Percentiles rank a stretch among this genome's conserved stretches.
Evolutionary conservation across 2,329 filamentous ascomycete genomes (phyloP).

Genomic region (Fusarium albosuccineum): DNA sequence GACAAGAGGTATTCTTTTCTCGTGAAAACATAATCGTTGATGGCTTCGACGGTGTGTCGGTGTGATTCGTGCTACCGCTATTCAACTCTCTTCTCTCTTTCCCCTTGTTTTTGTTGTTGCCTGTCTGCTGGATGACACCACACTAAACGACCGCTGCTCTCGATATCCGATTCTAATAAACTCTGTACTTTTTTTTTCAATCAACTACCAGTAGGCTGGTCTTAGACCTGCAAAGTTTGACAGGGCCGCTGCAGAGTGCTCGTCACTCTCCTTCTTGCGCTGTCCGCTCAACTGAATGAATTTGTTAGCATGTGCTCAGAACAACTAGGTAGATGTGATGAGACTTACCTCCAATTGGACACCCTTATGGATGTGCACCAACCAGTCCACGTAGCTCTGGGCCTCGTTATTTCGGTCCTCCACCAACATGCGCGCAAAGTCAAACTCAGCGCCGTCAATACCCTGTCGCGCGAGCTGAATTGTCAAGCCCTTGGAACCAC

Average conservation of each 20-base stretch:
- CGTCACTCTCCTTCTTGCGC: slow-evolving; percentile 75
- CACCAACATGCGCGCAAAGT: slow-evolving; percentile 90
- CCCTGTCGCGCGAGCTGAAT: slow-evolving; percentile 93
- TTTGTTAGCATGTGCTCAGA: slow-evolving; percentile 23
- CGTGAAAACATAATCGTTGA: slow-evolving; percentile 19
- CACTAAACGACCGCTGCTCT: slow-evolving; percentile 26
- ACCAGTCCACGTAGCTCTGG: slow-evolving; percentile 98
- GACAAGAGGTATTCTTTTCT: slow-evolving; percentile 3
- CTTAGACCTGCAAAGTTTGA: slow-evolving; percentile 71
- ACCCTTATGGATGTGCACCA: slow-evolving; percentile 92
- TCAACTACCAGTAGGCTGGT: slow-evolving; percentile 69
- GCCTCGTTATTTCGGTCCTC: slow-evolving; percentile 98
- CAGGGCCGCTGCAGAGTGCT: slow-evolving; percentile 58
- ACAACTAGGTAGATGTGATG: not conserved
- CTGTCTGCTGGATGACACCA: slow-evolving; percentile 21
- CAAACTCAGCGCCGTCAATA: slow-evolving; percentile 93
- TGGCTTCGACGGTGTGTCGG: slow-evolving; percentile 26
- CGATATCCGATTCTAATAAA: slow-evolving; percentile 28
- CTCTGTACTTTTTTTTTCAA: slow-evolving; percentile 20
- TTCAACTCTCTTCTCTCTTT: slow-evolving; percentile 34
- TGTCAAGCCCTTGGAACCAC: slow-evolving; percentile 88
- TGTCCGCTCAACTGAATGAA: slow-evolving; percentile 73
- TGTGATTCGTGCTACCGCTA: slow-evolving; percentile 41
- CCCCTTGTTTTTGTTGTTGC: slow-evolving; percentile 20
- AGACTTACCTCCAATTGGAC: slow-evolving; percentile 86